phyloP scores from a whole-genome alignment of 2,329 filamentous ascomycete species.

The Chaetomiaceae sp. region DNA sequence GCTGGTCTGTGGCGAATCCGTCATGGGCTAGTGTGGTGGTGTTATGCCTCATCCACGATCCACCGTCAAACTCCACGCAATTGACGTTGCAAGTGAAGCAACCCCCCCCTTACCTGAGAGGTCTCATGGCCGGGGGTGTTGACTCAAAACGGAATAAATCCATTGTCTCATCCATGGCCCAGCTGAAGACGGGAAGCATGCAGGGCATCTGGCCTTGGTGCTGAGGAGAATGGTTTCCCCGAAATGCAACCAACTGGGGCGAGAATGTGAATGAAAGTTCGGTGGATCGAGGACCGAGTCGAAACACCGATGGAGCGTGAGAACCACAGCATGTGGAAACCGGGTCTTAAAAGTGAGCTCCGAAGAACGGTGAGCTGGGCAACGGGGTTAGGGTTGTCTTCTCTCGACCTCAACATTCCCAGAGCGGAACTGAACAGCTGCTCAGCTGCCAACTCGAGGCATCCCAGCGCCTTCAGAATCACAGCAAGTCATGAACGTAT shows the following conservation, averaged over 20 bases:
- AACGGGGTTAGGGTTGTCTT: not conserved
- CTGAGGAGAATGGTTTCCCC: slow-evolving; percentile 17
- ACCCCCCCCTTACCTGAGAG: not conserved
- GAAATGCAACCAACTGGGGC: not conserved
- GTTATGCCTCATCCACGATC: too few species aligned
- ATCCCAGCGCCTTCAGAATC: too few species aligned
- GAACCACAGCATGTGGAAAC: not conserved
- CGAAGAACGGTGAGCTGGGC: not conserved
- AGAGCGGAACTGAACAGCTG: too few species aligned
- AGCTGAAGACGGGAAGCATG: not conserved
- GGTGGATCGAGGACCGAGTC: not conserved
- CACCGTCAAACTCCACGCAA: not conserved
- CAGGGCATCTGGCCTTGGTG: not conserved
- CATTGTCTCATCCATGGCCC: not conserved
- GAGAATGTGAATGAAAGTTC: not conserved
- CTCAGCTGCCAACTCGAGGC: too few species aligned
- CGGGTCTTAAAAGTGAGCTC: not conserved
- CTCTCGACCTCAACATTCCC: too few species aligned
- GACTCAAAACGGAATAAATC: not conserved
- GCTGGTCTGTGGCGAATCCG: not conserved
- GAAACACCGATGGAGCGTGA: not conserved
- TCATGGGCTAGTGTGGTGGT: not conserved
- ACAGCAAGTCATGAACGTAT: too few species aligned
- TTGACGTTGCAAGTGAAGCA: not conserved
- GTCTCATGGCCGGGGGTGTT: not conserved